Conservation (phyloP, 257 asterid species). For the Solanum commersonii region DNA sequence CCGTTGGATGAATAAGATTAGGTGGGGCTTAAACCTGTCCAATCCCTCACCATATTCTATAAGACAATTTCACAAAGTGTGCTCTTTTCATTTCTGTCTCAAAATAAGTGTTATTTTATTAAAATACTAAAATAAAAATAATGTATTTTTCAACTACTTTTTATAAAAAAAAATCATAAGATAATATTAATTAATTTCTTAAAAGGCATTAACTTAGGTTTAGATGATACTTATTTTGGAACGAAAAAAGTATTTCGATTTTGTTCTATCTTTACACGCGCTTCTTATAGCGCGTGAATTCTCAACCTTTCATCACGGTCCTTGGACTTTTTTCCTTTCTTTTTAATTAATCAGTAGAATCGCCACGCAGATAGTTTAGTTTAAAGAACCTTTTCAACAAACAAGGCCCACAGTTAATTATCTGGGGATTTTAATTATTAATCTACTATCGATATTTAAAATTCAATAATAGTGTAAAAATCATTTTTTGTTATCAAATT, state of each 20-base stretch:
- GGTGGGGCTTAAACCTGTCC: conserved; percentile 1
- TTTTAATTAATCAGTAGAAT: neutral
- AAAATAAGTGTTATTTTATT: no score
- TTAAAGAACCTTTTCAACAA: neutral
- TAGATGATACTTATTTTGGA: no score
- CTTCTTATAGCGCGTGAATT: neutral
- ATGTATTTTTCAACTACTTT: no score
- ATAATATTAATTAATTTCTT: neutral
- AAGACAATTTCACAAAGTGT: neutral
- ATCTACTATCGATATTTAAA: neutral
- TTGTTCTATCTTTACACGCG: neutral
- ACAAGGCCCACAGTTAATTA: neutral
- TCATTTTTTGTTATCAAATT: neutral
- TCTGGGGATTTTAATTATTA: neutral
- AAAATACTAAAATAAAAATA: no score
- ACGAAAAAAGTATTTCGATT: neutral
- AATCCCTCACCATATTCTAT: neutral
- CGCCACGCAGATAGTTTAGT: neutral
- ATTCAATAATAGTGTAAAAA: neutral
- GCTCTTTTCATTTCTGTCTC: neutral
- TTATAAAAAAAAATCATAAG: no score
- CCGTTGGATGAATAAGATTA: neutral
- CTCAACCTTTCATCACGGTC: neutral
- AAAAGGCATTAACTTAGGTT: no score
- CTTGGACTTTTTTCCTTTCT: neutral